Base-by-base conservation (phyloP, 257 asterid genomes). In the Linderniella brevidens region DNA sequence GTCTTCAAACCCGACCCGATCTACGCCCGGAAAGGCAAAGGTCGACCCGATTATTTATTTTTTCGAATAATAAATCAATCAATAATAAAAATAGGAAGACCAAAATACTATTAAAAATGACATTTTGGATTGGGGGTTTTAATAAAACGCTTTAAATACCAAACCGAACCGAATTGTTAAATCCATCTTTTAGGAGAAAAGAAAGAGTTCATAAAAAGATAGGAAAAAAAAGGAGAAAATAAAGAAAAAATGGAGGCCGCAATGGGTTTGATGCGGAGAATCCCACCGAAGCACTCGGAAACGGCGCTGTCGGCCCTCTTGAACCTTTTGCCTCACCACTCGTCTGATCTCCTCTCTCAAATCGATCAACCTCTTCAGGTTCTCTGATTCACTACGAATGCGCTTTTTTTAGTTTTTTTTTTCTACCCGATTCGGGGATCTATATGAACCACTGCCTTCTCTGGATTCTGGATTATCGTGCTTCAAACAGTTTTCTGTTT, bases 301-400 rank as follows among this genome's bases (percentile, higher is more conserved):
- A 68, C 92, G 19, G 85, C 96, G 49, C 65, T 90, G 12, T 77
- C 93, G 16, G 99, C 99, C 8, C 68, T 81, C 37, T 67, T 90
- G 7, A 85, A 80, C 74, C 99, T 90, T 58, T 65, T 90, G 64
- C 99, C 99, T 17, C 62, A 75, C 50, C 87, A 90, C 66, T 78
- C 96, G 57, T 72, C 94, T 40, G 96, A 85, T 90, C 99, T 90
- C 58, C 94, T 85, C 62, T 90, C 96, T 55, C 96, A 90, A 77
- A 75, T 83, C 55, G 96, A 85, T 54, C 99, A 90, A 61, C 99
- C 96, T 50, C 88, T 90, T 48, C 96, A 84, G 98, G 98, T 88
- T 12, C 17, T 36, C 16, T 41, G 4, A 0, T 17, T 32, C 14
- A 56, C 9, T 4, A 19, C 49, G 9, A n/a, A 17, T 20, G 19